phyloP scores from a whole-genome alignment of 495 filamentous ascomycete species.

The Xylaria cubensis region DNA sequence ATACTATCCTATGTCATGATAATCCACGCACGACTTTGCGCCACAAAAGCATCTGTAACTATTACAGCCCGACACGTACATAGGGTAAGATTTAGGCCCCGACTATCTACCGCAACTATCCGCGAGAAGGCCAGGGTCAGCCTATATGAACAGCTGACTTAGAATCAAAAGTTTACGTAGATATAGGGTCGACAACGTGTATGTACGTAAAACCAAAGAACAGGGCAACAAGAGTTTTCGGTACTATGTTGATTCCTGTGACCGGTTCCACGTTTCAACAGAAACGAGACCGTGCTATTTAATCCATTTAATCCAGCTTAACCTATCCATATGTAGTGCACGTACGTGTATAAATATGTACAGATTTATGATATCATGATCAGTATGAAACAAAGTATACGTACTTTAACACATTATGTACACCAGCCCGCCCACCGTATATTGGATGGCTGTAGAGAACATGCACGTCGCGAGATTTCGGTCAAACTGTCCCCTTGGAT shows the following conservation, averaged over 20 bases:
- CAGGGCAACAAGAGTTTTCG: not conserved
- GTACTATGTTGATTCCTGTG: not conserved
- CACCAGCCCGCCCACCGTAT: not conserved
- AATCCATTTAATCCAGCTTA: not conserved
- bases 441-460: not conserved
- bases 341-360: not conserved
- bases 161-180: not conserved
- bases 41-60: not conserved
- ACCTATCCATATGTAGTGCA: not conserved
- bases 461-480: constrained; percentile 24
- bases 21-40: not conserved
- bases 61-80: constrained; percentile 21
- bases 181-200: constrained; percentile 21
- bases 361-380: not conserved
- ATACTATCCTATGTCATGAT: not conserved
- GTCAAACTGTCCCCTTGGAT: constrained; percentile 22
- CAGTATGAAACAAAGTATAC: not conserved
- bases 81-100: not conserved
- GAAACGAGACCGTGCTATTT: not conserved
- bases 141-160: constrained; percentile 5
- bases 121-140: not conserved
- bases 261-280: constrained; percentile 23
- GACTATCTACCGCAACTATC: constrained; percentile 1
- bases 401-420: not conserved
- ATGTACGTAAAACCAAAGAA: constrained; percentile 18